phyloP scores from a whole-genome alignment of 2,329 filamentous ascomycete genomes.

The Tricladium varicosporioides region DNA sequence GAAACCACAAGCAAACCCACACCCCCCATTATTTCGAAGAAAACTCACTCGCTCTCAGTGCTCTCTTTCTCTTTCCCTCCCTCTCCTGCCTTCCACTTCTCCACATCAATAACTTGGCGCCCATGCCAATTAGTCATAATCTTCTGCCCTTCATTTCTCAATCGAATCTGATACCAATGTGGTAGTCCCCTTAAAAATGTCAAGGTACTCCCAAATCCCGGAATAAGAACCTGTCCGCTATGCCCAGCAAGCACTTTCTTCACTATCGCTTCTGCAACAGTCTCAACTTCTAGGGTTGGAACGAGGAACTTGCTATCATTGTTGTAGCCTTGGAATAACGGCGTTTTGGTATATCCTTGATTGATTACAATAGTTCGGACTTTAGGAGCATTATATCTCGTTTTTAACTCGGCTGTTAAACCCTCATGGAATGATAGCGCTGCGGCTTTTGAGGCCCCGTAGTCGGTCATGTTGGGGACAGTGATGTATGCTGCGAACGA shows the following conservation, averaged over 20 bases:
- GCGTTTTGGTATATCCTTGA: constrained; percentile 60
- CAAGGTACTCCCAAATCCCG: constrained; percentile 42
- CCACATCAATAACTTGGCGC: constrained; percentile 33
- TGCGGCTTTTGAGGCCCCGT: constrained; percentile 64
- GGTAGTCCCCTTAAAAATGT: constrained; percentile 52
- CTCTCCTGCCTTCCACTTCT: constrained; percentile 24
- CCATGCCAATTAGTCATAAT: constrained; percentile 33
- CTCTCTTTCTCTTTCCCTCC: constrained; percentile 16
- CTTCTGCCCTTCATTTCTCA: constrained; percentile 41
- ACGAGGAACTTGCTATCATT: constrained; percentile 50
- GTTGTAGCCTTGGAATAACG: constrained; percentile 57
- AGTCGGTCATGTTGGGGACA: constrained; percentile 65
- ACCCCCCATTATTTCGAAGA: background rate
- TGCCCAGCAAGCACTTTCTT: constrained; percentile 55
- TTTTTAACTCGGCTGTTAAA: constrained; percentile 54
- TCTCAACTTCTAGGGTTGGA: constrained; percentile 56
- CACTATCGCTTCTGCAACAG: constrained; percentile 63
- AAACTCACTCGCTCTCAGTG: constrained; percentile 29
- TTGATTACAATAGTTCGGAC: constrained; percentile 67
- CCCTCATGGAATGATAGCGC: constrained; percentile 68
- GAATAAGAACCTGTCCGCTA: constrained; percentile 56
- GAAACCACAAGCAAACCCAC: background rate
- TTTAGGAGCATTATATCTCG: constrained; percentile 58
- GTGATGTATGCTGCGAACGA: constrained; percentile 60
- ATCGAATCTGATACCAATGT: constrained; percentile 59